Percentiles rank a stretch among this genome's conserved stretches.
Evolutionary conservation across 768 basidiomycete species (phyloP).

Genomic region (Mycena metata): DNA sequence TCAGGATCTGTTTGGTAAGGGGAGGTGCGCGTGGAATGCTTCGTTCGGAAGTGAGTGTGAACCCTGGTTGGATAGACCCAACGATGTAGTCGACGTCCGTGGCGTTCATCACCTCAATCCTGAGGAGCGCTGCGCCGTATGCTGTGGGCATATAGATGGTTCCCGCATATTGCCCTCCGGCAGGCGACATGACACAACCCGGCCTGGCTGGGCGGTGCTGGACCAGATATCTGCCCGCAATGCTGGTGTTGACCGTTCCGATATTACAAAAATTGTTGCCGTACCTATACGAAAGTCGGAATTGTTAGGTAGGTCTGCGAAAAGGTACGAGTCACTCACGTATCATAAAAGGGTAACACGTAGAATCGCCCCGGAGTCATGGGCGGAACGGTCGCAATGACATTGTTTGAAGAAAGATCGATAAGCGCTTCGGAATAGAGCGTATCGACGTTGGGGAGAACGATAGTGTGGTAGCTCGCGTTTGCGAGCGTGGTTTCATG

Average conservation of each 20-base stretch:
- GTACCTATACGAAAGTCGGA: slow-evolving; percentile 8
- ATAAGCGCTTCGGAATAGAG: slow-evolving; percentile 17
- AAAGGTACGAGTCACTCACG: neutral
- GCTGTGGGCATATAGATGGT: slow-evolving; percentile 28
- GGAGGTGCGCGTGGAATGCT: neutral
- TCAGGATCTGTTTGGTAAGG: slow-evolving; percentile 6
- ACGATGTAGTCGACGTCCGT: slow-evolving; percentile 9
- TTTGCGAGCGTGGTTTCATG: slow-evolving; percentile 9
- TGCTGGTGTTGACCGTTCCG: slow-evolving; percentile 19
- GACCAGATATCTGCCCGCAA: slow-evolving; percentile 26
- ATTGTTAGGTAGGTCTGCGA: neutral
- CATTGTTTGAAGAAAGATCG: slow-evolving; percentile 23
- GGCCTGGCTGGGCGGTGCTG: slow-evolving; percentile 14
- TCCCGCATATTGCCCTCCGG: slow-evolving; percentile 16
- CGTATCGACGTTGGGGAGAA: slow-evolving; percentile 30
- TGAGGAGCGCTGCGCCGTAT: slow-evolving; percentile 17
- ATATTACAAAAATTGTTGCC: slow-evolving; percentile 23
- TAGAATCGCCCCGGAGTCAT: slow-evolving; percentile 15
- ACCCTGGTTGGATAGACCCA: neutral
- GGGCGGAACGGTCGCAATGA: slow-evolving; percentile 18
- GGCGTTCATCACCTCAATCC: slow-evolving; percentile 12
- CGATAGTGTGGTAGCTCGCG: slow-evolving; percentile 10
- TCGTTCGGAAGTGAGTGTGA: neutral
- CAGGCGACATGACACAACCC: slow-evolving; percentile 9
- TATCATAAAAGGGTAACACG: slow-evolving; percentile 31